phyloP scores from a whole-genome alignment of 139 green algal species.

The Closterium sp. region DNA sequence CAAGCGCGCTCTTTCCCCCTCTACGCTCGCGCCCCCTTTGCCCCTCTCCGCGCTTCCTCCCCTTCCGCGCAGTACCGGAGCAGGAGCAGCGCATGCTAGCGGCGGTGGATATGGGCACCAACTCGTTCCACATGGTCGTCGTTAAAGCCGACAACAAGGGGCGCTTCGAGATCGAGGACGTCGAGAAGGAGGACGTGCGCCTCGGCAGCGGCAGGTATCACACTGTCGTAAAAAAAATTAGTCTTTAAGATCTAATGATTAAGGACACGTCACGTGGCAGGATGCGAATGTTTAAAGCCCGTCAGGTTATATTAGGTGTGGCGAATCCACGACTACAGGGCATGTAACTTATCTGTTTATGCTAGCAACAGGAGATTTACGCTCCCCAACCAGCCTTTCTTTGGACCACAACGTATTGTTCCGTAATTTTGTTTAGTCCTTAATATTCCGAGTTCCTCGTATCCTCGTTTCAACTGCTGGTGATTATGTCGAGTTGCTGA shows the following conservation, averaged over 20 bases:
- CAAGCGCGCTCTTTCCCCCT: too few relatives aligned
- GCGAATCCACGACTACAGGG: too few relatives aligned
- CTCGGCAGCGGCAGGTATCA: slow-evolving; percentile 27
- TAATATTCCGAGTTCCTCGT: background rate
- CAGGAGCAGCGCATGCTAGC: slow-evolving; percentile 21
- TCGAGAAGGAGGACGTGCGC: slow-evolving; percentile 45
- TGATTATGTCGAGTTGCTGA: background rate
- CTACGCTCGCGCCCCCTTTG: background rate
- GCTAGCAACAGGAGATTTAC: too few relatives aligned
- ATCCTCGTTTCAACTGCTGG: too few relatives aligned
- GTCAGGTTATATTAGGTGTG: too few relatives aligned
- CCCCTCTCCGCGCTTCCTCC: background rate
- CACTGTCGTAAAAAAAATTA: background rate
- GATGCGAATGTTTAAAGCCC: too few relatives aligned
- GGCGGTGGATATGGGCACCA: slow-evolving; percentile 50
- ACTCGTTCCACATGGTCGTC: slow-evolving; percentile 56
- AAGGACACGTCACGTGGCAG: too few relatives aligned
- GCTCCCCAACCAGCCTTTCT: background rate
- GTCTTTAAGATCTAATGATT: too few relatives aligned
- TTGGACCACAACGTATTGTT: background rate
- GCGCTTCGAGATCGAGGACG: slow-evolving; percentile 41
- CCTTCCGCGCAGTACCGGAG: background rate
- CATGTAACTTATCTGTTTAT: too few relatives aligned
- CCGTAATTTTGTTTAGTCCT: background rate
- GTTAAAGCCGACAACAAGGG: slow-evolving; percentile 30